phyloP scores from a whole-genome alignment of 1,284 basidiomycete genomes.

The Cutaneotrichosporon sp. region DNA sequence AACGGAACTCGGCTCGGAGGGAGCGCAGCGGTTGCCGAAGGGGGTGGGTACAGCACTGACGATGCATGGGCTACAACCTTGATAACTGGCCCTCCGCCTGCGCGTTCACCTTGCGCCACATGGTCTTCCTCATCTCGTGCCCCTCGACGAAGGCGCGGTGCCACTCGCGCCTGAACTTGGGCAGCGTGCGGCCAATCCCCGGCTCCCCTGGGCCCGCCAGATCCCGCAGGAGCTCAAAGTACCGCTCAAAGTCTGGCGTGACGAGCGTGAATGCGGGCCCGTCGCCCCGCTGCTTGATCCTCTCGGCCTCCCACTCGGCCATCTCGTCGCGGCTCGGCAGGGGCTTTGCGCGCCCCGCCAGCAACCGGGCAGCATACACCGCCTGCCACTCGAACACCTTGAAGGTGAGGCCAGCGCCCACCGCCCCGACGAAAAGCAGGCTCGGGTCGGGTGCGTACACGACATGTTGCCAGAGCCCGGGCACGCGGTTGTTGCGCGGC shows the following conservation, averaged over 20 bases:
- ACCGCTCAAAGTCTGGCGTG: conserved; percentile 16
- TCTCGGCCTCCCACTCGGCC: conserved; percentile 10
- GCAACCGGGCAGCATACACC: conserved; percentile 36
- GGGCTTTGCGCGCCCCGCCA: conserved; percentile 25
- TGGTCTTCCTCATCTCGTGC: conserved; percentile 14
- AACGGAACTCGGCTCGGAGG: no score
- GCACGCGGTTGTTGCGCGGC: conserved; percentile 56
- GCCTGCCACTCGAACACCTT: conserved; percentile 45
- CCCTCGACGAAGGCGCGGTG: conserved; percentile 13
- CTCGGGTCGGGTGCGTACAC: conserved; percentile 60
- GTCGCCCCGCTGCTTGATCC: conserved; percentile 11
- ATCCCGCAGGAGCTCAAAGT: conserved; percentile 12
- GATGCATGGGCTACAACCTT: no score
- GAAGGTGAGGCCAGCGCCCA: conserved; percentile 39
- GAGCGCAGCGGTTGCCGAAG: no score
- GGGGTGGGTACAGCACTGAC: no score
- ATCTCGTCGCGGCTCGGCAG: conserved; percentile 27
- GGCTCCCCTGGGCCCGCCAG: conserved; percentile 6
- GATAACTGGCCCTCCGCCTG: neutral
- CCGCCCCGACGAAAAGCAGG: conserved; percentile 52
- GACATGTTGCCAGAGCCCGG: conserved; percentile 56
- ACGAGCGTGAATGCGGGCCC: conserved; percentile 9
- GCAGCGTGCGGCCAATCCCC: conserved; percentile 10
- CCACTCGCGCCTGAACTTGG: conserved; percentile 14
- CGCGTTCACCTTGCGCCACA: conserved; percentile 15